Conservation (phyloP, 108 stramenopile genomes). For the Skeletonema grethae region DNA sequence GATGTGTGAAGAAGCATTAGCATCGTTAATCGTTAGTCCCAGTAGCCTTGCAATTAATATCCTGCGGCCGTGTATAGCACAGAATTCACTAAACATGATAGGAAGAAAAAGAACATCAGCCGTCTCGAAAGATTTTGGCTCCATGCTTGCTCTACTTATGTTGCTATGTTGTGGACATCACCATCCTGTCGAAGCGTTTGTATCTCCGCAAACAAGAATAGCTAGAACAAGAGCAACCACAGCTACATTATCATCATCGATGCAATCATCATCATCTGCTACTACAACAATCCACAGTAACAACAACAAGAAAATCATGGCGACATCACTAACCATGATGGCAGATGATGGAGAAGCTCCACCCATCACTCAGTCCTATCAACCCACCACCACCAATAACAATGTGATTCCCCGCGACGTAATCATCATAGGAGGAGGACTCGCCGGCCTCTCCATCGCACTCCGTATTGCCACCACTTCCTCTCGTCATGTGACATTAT, state of each 20-base stretch:
- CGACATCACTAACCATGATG: too few species aligned
- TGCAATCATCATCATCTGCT: not conserved
- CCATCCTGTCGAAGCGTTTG: not conserved
- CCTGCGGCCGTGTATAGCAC: too few species aligned
- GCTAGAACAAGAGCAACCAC: too few species aligned
- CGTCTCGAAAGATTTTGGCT: not conserved
- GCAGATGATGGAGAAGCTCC: not conserved
- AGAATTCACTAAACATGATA: too few species aligned
- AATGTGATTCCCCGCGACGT: constrained; percentile 54
- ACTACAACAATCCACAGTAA: not conserved
- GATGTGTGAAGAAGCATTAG: too few species aligned
- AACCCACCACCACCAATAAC: not conserved
- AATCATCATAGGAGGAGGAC: constrained; percentile 75
- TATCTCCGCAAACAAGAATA: not conserved
- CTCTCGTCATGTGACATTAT: constrained; percentile 67
- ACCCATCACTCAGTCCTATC: not conserved
- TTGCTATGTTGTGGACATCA: not conserved
- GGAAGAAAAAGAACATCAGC: not conserved
- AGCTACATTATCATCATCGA: not conserved
- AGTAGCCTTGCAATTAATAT: too few species aligned
- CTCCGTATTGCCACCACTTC: constrained; percentile 66
- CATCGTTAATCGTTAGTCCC: too few species aligned
- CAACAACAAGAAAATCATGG: not conserved
- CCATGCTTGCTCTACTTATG: not conserved
- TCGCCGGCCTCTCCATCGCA: constrained; percentile 80